Evolutionary conservation across 2,329 filamentous ascomycete genomes (phyloP).

Genomic region (Ophiostoma angusticollis): DNA sequence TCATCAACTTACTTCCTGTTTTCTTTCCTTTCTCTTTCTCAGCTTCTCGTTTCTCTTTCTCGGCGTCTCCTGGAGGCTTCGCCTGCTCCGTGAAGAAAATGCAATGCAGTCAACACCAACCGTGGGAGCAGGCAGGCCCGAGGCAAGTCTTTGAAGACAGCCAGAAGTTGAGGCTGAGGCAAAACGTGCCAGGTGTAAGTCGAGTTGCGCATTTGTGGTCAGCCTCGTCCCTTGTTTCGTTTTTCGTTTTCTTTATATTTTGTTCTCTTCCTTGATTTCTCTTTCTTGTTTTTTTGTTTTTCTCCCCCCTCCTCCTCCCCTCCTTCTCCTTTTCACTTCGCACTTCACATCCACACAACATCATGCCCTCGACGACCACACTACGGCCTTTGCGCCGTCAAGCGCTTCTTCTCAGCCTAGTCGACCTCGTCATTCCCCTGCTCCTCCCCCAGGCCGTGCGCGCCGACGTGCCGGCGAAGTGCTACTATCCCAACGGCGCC

Average conservation of each 20-base stretch:
- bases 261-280: background rate
- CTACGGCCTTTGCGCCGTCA: background rate
- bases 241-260: background rate
- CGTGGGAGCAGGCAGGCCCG: too few species aligned
- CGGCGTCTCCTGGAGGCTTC: too few species aligned
- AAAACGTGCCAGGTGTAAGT: too few species aligned
- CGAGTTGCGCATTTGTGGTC: too few species aligned
- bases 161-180: too few species aligned
- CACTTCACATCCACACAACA: background rate
- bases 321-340: background rate
- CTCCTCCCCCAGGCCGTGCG: background rate
- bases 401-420: background rate
- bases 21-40: too few species aligned
- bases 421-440: background rate
- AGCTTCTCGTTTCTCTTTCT: too few species aligned
- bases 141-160: too few species aligned
- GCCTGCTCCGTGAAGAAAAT: too few species aligned
- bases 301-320: background rate
- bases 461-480: conserved; percentile 13
- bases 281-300: background rate
- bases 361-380: background rate
- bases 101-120: too few species aligned
- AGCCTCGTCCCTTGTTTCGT: background rate
- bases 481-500: conserved; percentile 14
- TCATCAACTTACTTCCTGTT: too few species aligned